Evolutionary conservation across 805 yeast species (phyloP), one percentile per base, ranked within the genome.

Genomic region (Candida sanyiensis): DNA sequence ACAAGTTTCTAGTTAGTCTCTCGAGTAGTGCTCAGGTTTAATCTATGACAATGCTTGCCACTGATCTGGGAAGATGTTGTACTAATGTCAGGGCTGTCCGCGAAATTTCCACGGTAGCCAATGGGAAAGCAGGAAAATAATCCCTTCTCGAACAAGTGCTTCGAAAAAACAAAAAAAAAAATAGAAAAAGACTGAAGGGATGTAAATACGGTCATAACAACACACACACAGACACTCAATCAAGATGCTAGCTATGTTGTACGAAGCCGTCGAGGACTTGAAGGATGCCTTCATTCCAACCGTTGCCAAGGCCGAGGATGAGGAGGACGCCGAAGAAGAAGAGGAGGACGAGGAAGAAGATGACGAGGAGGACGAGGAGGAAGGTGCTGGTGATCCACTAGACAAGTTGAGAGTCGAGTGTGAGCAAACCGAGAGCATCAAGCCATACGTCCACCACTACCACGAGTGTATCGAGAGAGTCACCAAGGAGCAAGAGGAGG

Each of bases 401-500:
- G 93, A 83, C 32, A 69, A 65, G 24, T 62, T 82, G 49, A 75
- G 70, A 57, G 81, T 66, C 50, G 87, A 82, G 59, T 87, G 95
- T 65, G 64, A 76, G 37, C 71, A 77, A 47, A 72, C 83, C 36
- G 72, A 70, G 42, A 75, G 75, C 37, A 83, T 95, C 66, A 71
- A 79, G 53, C 78, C 78, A 49, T 73, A 73, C 62, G 75, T 77
- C 56, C 96, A 89, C 68, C 97, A 89, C 68, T 88, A 82, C 68
- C 80, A 83, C 47, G 96, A 89, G 67, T 90, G 98, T 75, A 80
- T 80, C 44, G 97, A 85, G 69, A 87, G 97, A 72, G 97, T 90
- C 49, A 79, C 93, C 49, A 77, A 80, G 63, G 95, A 80, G 54
- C 75, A 72, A 71, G 86, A 88, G 69, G 89, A 85, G 59, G 83